A percentile compares a stretch with the other conserved stretches of the same genome.
These are phyloP conservation scores for Aquilaria agallochum DNA, from an alignment of 441 rosid genomes.

Conservation along the genomic window DNA sequence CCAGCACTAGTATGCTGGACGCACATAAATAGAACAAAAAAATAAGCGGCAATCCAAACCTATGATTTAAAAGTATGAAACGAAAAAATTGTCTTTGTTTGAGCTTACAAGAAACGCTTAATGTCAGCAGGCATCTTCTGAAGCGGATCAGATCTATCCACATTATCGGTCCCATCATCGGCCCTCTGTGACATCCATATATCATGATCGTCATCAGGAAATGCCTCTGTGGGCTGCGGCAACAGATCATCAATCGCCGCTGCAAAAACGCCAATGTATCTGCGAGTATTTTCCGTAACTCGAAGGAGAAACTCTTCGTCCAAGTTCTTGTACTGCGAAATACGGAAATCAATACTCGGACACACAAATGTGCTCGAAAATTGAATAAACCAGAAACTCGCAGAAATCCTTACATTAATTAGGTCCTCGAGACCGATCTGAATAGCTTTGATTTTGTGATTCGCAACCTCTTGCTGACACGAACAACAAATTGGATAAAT, in stretches of 20 bases:
- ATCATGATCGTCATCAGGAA: conserved; percentile 93
- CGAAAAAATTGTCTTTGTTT: conserved; percentile 5
- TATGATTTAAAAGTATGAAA: too few relatives aligned
- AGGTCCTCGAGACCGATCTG: conserved; percentile 86
- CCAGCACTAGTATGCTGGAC: too few relatives aligned
- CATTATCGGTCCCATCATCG: conserved; percentile 54
- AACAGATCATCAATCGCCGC: conserved; percentile 77
- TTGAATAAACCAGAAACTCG: background rate
- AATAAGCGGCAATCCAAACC: background rate
- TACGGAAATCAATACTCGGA: conserved; percentile 6
- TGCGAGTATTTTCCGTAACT: conserved; percentile 78
- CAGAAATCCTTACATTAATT: conserved; percentile 48
- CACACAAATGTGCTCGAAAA: conserved; percentile 3
- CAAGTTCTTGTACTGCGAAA: conserved; percentile 53
- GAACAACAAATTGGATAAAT: background rate
- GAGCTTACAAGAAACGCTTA: conserved; percentile 81
- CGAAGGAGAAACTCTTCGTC: conserved; percentile 73
- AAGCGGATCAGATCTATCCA: conserved; percentile 64
- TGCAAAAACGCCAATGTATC: conserved; percentile 74
- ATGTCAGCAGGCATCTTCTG: conserved; percentile 90
- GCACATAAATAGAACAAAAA: background rate
- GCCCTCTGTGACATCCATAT: conserved; percentile 92
- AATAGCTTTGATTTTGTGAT: conserved; percentile 72
- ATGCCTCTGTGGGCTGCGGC: conserved; percentile 89
- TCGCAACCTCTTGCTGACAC: conserved; percentile 86